Base-by-base conservation (phyloP, 1,284 basidiomycete species). In the Cutaneotrichosporon daszewskae region DNA sequence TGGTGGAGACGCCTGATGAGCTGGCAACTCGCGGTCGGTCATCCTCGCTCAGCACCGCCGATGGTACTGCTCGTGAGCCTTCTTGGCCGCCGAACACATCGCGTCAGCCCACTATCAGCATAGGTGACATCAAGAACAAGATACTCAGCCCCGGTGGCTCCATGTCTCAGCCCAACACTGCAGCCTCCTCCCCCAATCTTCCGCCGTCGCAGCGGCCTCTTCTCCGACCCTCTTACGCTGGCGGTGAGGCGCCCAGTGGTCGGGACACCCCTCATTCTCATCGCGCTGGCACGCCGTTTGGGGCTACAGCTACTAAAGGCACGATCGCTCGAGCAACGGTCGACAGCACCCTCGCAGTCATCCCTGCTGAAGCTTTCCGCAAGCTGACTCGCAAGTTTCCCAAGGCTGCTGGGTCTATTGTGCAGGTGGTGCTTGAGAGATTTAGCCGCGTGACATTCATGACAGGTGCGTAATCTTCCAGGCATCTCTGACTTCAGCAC, bases 371-470 rank as follows among this genome's bases (percentile, higher is more conserved):
- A 65, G 95, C 94, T 4, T 99, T 99, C 73, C 79, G 58, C 20
- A 68, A 68, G 43, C 53, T 79, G 22, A 97, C 92, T 1, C 87
- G 90, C 68, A 91, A 94, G 64, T 96, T 87, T 59, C 94, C 94
- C 0, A 96, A 96, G 60, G 90, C 95, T 1, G 88, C 90, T 17
- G 91, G 92, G 2, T 90, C 97, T 62, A 95, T 99, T 48, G 92
- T 99, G 17, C 44, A 54, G 41, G 55, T 62, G 12, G 57, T 54
- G 13, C 45, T 99, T 40, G 94, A 95, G 4, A 81, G 94, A 2
- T 94, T 99, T 62, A 90, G 90, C 34, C 82, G 94, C 16, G 95
- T 98, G 11, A 99, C 95, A 0, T 97, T 99, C 74, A 87, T 74
- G 58, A 77, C 69, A 10, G 66, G 66, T 67, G 18, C 45, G 63